Percentiles rank a stretch among this genome's conserved stretches.
Conservation (phyloP, 148 eudicot genomes). For the Chenopodium quinoa region DNA sequence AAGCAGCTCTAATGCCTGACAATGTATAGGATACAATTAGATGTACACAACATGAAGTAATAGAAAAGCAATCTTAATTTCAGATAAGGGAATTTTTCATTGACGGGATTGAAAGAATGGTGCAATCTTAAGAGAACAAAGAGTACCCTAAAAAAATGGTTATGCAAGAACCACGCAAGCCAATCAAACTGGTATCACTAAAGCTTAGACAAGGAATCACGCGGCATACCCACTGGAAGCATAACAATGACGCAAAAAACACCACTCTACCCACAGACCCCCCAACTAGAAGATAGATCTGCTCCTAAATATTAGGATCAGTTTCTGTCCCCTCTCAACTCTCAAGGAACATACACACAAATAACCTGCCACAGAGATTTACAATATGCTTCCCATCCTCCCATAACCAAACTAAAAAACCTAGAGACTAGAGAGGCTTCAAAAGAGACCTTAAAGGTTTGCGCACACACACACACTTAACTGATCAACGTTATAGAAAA, state of each 20-base stretch:
- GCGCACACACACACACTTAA: background rate
- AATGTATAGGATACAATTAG: slow-evolving; percentile 6
- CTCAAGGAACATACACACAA: background rate
- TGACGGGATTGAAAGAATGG: background rate
- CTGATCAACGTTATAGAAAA: background rate
- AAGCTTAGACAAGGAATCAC: background rate
- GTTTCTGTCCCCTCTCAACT: background rate
- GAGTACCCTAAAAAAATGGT: background rate
- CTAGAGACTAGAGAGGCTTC: background rate
- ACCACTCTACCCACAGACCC: background rate
- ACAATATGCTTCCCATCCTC: background rate
- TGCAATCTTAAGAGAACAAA: background rate
- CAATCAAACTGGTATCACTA: background rate
- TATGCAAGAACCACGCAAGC: background rate
- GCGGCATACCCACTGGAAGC: background rate
- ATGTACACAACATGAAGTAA: background rate
- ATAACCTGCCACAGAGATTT: background rate
- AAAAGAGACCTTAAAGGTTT: background rate
- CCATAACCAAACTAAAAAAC: background rate
- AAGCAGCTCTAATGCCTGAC: slow-evolving; percentile 82
- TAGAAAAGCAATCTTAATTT: background rate
- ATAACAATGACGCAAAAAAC: background rate
- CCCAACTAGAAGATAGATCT: background rate
- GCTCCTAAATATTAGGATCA: background rate
- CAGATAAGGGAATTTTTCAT: background rate